phyloP scores from a whole-genome alignment of 2,329 filamentous ascomycete genomes.

The Trichoderma endophyticum region DNA sequence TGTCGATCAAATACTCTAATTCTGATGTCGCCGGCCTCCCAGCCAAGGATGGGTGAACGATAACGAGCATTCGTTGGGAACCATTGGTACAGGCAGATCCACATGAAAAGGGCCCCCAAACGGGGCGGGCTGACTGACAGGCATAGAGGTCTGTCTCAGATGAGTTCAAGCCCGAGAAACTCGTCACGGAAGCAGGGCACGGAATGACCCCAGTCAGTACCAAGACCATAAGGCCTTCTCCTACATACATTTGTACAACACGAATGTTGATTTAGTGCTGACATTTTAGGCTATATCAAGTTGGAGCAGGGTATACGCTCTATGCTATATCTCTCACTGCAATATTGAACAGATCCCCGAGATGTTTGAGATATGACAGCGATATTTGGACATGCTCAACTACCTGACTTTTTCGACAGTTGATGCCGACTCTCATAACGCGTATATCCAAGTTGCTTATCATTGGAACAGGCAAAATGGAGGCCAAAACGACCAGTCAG shows the following conservation, averaged over 20 bases:
- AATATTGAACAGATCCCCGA: not conserved
- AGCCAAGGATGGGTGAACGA: no score
- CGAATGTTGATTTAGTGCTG: not conserved
- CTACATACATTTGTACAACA: not conserved
- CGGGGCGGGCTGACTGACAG: no score
- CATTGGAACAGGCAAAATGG: not conserved
- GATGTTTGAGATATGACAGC: not conserved
- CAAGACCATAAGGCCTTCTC: not conserved
- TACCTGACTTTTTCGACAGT: not conserved
- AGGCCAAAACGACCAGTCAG: not conserved
- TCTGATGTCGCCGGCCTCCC: no score
- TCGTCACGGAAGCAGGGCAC: no score
- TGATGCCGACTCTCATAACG: not conserved
- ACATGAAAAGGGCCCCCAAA: no score
- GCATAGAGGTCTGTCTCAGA: no score
- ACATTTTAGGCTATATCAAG: not conserved
- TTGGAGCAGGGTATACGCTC: not conserved
- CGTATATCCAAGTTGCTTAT: not conserved
- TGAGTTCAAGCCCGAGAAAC: no score
- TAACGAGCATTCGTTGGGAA: no score
- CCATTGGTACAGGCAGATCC: no score
- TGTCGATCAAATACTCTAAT: no score
- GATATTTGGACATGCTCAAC: not conserved
- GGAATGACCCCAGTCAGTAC: not conserved
- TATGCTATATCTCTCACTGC: not conserved